Percentiles rank a stretch among this genome's conserved stretches.
phyloP scores from a whole-genome alignment of 1,284 basidiomycete species.

The Moniliella sp. region DNA sequence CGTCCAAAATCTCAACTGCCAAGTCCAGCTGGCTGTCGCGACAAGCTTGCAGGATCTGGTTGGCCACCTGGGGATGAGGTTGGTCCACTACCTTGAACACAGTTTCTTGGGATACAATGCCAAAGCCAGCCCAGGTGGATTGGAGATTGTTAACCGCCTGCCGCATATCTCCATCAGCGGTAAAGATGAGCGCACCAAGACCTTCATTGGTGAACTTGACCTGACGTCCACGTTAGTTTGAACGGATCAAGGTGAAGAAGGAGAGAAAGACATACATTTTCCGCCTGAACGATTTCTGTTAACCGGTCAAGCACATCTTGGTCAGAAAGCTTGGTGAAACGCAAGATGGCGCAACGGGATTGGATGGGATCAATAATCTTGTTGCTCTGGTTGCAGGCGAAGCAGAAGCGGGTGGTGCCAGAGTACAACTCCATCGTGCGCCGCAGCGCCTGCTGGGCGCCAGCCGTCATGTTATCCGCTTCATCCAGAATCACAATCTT shows the following conservation, averaged over 20 bases:
- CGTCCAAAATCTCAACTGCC: constrained; percentile 63
- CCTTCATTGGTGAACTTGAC: constrained; percentile 86
- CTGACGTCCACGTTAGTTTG: constrained; percentile 37
- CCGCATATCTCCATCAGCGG: constrained; percentile 97
- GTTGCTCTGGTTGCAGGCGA: constrained; percentile 97
- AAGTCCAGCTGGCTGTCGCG: constrained; percentile 58
- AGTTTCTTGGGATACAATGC: constrained; percentile 84
- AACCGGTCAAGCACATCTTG: constrained; percentile 73
- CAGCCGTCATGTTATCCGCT: constrained; percentile 80
- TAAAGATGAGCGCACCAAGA: constrained; percentile 85
- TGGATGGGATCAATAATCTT: constrained; percentile 99
- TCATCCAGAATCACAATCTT: constrained; percentile 97
- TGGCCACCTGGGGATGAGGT: constrained; percentile 75
- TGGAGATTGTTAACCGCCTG: constrained; percentile 98
- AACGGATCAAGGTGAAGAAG: not conserved
- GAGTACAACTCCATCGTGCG: constrained; percentile 98
- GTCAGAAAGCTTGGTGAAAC: constrained; percentile 74
- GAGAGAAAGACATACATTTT: constrained; percentile 47
- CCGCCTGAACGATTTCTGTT: constrained; percentile 74
- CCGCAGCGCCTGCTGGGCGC: constrained; percentile 87
- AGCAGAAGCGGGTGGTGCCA: constrained; percentile 87
- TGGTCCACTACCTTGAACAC: constrained; percentile 99
- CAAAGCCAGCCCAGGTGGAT: constrained; percentile 82
- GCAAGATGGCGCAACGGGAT: constrained; percentile 71
- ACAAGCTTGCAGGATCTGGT: constrained; percentile 60